Base-by-base conservation (phyloP, 306 rosid genomes). In the Fragaria vesca region DNA sequence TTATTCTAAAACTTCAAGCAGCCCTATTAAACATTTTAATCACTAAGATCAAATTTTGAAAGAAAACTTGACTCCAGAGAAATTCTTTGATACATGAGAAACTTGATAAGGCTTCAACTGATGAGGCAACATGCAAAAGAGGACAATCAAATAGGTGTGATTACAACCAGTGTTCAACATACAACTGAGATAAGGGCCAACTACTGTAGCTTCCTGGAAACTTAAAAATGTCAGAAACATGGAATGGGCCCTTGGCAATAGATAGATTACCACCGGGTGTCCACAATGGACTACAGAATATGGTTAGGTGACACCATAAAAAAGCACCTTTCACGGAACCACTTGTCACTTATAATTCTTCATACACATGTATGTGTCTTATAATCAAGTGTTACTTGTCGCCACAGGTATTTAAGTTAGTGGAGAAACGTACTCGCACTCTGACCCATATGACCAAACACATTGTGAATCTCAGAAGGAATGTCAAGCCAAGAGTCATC, bases 71-170 rank as follows among this genome's bases (percentile, higher is more conserved):
- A 26, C 26, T 60, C 42, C 28, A 58, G 42, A 24, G 28, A 2
- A 67, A 52, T 17, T 60, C 45, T 9, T 18, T 57, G 26, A 24
- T 26, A 28, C 13, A 60, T 43, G 30, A 34, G 55, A 58, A 58
- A 60, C 55, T 30, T 74, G 68, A 26, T n/a, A 60, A 58, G 57
- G 26, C 30, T 73, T 73, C 16, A 55, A 73, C 55, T 57, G 21
- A 55, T 73, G 66, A 72, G 66, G 38, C 24, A 73, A 40, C 66
- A 36, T 36, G 36, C 34, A 72, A 34, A 72, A 21, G 32, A 12
- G 76, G 24, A 17, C 68, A 24, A 58, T 36, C 70, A 6, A 17
- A 24, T 16, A 2, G 24, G 18, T 18, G 38, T 65, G 46, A 34
- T 32, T 34, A 34, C 12, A 2, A 34, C 40, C 68, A 17, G 69